Percentiles rank a stretch among this genome's conserved stretches.
Conservation (phyloP, 2,329 filamentous ascomycete genomes). For the Coleophoma crateriformis region DNA sequence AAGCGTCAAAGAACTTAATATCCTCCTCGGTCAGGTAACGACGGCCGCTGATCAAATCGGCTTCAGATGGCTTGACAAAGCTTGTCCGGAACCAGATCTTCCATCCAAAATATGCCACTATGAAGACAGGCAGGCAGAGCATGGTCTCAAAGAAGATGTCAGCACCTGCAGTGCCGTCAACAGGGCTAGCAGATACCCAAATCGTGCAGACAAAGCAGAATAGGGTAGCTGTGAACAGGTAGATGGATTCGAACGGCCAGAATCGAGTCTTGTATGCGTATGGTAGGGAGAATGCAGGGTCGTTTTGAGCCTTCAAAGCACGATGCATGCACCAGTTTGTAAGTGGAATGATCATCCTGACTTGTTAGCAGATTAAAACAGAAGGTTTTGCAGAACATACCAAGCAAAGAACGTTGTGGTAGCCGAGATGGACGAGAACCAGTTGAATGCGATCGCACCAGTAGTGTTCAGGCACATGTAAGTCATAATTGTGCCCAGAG, state of each 20-base stretch:
- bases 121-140: not conserved
- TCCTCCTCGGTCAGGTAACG: not conserved
- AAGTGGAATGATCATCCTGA: not conserved
- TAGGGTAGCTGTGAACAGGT: slow-evolving; percentile 1
- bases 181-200: not conserved
- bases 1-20: not conserved
- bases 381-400: too few relatives aligned
- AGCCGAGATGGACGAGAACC: not conserved
- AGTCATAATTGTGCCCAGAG: not conserved
- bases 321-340: not conserved
- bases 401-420: not conserved
- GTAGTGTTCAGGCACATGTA: not conserved
- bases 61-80: not conserved
- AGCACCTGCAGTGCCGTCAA: not conserved
- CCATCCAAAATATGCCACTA: not conserved
- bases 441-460: not conserved
- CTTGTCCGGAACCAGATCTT: not conserved
- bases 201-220: slow-evolving; percentile 3
- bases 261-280: not conserved
- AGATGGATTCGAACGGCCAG: not conserved
- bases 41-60: not conserved
- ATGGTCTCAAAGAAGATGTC: not conserved
- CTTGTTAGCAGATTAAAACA: not conserved
- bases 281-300: not conserved
- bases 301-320: not conserved